Percentiles rank a stretch among this genome's conserved stretches.
These are phyloP conservation scores for Xerocomellus intermedius DNA, from an alignment of 768 basidiomycete species.

Conservation along the genomic window DNA sequence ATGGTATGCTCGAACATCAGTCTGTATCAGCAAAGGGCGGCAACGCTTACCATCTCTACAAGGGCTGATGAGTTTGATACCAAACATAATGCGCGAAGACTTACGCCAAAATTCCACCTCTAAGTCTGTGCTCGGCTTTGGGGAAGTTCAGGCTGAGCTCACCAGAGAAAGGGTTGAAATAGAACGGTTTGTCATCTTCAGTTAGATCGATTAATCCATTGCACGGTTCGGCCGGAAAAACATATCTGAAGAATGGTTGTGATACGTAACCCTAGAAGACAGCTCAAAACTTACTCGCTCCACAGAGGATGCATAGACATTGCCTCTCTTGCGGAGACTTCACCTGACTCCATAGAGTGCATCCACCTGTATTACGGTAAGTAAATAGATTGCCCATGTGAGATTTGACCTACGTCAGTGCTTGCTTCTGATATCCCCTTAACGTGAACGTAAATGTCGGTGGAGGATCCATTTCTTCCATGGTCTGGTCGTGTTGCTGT, in stretches of 20 bases:
- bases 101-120: slow-evolving; percentile 90
- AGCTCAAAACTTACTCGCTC: slow-evolving; percentile 66
- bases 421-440: slow-evolving; percentile 92
- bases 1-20: slow-evolving; percentile 9
- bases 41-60: slow-evolving; percentile 36
- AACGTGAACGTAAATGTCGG: slow-evolving; percentile 72
- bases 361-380: slow-evolving; percentile 68
- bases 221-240: slow-evolving; percentile 61
- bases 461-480: slow-evolving; percentile 82
- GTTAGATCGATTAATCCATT: slow-evolving; percentile 74
- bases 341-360: slow-evolving; percentile 79
- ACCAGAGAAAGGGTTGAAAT: slow-evolving; percentile 89
- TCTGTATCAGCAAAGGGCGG: neutral
- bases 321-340: slow-evolving; percentile 64
- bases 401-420: slow-evolving; percentile 54
- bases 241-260: slow-evolving; percentile 51
- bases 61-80: slow-evolving; percentile 7
- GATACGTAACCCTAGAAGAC: neutral
- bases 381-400: neutral
- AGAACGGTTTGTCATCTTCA: slow-evolving; percentile 74
- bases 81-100: slow-evolving; percentile 27
- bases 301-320: slow-evolving; percentile 89
- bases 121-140: slow-evolving; percentile 68
- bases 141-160: slow-evolving; percentile 87
- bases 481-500: slow-evolving; percentile 70